Percentiles rank a stretch among this genome's conserved stretches.
These are phyloP conservation scores for Moringa oleifera DNA, from an alignment of 345 rosid species.

Conservation along the genomic window DNA sequence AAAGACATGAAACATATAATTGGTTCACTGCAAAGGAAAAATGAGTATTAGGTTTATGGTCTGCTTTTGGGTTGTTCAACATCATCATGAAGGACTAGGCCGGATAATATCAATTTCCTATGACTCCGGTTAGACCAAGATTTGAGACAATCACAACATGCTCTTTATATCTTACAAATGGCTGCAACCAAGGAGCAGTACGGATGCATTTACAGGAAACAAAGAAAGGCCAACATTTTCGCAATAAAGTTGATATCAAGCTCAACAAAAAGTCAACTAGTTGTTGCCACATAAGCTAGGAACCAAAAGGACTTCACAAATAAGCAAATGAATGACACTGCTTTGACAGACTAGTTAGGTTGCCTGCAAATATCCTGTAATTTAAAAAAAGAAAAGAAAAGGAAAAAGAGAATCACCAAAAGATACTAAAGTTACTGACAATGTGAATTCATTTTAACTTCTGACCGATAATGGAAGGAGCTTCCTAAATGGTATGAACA, in stretches of 20 bases:
- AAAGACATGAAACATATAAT: not conserved
- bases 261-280: too few relatives aligned
- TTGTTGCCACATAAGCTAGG: not conserved
- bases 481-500: too few relatives aligned
- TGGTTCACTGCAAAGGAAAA: not conserved
- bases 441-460: too few relatives aligned
- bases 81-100: not conserved
- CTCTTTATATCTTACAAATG: not conserved
- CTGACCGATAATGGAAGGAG: too few relatives aligned
- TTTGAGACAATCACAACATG: not conserved
- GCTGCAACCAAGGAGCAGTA: not conserved
- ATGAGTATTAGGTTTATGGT: not conserved
- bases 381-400: too few relatives aligned
- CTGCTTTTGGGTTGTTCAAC: not conserved
- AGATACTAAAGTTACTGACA: too few relatives aligned
- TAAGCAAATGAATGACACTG: too few relatives aligned
- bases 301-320: not conserved
- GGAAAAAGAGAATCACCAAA: too few relatives aligned
- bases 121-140: not conserved
- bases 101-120: not conserved
- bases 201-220: not conserved
- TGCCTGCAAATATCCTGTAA: too few relatives aligned
- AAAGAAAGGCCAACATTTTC: not conserved
- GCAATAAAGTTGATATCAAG: too few relatives aligned
- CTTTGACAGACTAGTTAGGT: too few relatives aligned